These are phyloP conservation scores for Lagenaria siceraria DNA, from an alignment of 306 rosid genomes.

Conservation along the genomic window DNA sequence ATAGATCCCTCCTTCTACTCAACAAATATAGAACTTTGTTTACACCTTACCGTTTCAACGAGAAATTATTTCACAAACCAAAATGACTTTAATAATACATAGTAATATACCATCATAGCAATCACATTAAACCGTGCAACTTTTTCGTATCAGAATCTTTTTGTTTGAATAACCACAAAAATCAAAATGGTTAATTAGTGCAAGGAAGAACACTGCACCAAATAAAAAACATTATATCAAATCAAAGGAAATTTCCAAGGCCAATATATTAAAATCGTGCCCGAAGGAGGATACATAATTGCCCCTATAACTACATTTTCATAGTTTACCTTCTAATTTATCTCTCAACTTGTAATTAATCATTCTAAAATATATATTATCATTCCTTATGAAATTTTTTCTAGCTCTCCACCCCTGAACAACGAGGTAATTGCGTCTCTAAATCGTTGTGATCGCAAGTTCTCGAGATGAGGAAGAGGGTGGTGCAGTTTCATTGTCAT, in stretches of 20 bases:
- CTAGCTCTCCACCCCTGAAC: background rate
- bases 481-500: conserved; percentile 20
- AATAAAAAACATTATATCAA: background rate
- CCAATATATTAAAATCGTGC: background rate
- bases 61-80: too few species aligned
- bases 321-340: background rate
- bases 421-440: conserved; percentile 54
- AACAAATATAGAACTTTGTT: too few species aligned
- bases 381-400: background rate
- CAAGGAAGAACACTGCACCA: too few species aligned
- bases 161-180: too few species aligned
- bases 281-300: background rate
- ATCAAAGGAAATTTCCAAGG: background rate
- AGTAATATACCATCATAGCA: background rate
- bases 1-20: too few species aligned
- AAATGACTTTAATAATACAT: too few species aligned
- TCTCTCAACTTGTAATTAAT: background rate
- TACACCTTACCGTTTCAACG: too few species aligned
- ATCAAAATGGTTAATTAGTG: background rate
- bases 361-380: background rate
- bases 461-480: conserved; percentile 25
- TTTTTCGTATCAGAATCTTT: too few species aligned
- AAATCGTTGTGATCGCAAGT: conserved; percentile 32
- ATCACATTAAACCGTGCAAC: background rate
- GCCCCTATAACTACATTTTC: background rate